Percentiles rank a stretch among this genome's conserved stretches.
phyloP scores from a whole-genome alignment of 306 rosid species.

The Ceratonia siliqua region DNA sequence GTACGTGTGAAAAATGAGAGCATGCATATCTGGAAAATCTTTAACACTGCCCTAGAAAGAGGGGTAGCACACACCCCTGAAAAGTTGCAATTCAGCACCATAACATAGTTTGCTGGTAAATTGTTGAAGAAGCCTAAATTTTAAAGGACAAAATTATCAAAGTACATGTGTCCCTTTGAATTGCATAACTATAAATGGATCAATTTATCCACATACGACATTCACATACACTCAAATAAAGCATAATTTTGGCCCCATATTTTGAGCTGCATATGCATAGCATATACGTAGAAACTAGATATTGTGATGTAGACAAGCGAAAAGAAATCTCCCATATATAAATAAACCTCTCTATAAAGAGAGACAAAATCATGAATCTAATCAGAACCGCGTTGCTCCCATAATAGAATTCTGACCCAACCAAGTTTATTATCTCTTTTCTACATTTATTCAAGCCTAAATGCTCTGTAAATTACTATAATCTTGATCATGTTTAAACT shows the following conservation, averaged over 20 bases:
- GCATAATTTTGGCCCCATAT: background rate
- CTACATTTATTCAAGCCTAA: too few species aligned
- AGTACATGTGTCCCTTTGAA: constrained; percentile 2
- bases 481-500: too few species aligned
- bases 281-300: background rate
- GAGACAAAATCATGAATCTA: background rate
- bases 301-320: background rate
- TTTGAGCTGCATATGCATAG: constrained; percentile 18
- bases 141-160: background rate
- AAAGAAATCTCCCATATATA: constrained; percentile 10
- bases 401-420: constrained; percentile 22
- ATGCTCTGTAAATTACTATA: too few species aligned
- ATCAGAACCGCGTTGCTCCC: background rate
- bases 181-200: constrained; percentile 23
- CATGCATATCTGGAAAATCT: constrained; percentile 81
- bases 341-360: too few species aligned
- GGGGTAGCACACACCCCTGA: background rate
- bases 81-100: constrained; percentile 13
- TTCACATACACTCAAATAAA: background rate
- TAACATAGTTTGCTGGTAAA: background rate
- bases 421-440: too few species aligned
- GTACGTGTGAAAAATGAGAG: constrained; percentile 87
- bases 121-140: background rate
- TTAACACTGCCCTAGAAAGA: constrained; percentile 6
- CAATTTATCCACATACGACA: background rate